These are phyloP conservation scores for Ruellia speciosa DNA, from an alignment of 305 asterid genomes.

Conservation along the genomic window DNA sequence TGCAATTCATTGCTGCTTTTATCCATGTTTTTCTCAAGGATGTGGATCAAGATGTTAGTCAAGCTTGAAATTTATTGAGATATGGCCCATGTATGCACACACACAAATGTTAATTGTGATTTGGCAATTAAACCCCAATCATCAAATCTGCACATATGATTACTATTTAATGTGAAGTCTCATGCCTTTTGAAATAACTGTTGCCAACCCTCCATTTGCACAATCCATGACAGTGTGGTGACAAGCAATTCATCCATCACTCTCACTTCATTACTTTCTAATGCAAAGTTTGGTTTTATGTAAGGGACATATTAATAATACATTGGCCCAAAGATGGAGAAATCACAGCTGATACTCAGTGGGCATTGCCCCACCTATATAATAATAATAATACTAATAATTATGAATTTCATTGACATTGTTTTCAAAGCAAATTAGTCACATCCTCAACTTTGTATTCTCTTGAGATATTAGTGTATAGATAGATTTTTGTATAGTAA, in stretches of 20 bases:
- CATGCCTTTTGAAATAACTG: neutral
- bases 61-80: neutral
- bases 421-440: no score
- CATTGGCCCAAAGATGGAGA: neutral
- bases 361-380: neutral
- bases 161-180: neutral
- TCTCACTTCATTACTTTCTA: neutral
- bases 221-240: neutral
- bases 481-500: no score
- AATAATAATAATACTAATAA: no score
- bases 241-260: neutral
- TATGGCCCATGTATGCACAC: neutral
- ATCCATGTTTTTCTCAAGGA: neutral
- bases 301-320: neutral
- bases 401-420: no score
- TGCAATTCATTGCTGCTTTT: neutral
- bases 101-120: neutral
- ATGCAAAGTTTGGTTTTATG: neutral
- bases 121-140: neutral
- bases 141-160: neutral
- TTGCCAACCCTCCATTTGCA: neutral
- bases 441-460: no score
- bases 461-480: no score
- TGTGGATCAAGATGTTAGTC: neutral
- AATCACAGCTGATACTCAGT: neutral